Evolutionary conservation across 2,329 filamentous ascomycete genomes (phyloP).

Genomic region (Lachnellula willkommii): DNA sequence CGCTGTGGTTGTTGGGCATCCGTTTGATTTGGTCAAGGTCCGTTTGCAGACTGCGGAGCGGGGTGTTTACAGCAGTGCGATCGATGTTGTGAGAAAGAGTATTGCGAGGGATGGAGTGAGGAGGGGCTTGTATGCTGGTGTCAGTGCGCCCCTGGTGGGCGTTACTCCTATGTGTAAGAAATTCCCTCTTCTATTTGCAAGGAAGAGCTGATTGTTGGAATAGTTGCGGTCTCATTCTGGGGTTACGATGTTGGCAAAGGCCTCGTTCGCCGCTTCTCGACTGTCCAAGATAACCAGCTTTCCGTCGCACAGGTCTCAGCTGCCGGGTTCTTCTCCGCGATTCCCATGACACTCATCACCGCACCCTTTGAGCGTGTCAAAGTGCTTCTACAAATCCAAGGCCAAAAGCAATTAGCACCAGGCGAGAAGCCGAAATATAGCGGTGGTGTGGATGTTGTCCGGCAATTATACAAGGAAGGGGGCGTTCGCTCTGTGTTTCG

Average conservation of each 20-base stretch:
- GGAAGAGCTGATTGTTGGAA: conserved; percentile 3
- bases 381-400: conserved; percentile 95
- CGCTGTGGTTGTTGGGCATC: conserved; percentile 90
- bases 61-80: conserved; percentile 82
- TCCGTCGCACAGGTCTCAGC: conserved; percentile 82
- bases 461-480: conserved; percentile 87
- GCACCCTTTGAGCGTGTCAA: conserved; percentile 98
- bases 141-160: conserved; percentile 87
- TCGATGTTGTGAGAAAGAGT: conserved; percentile 88
- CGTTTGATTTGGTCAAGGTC: conserved; percentile 97
- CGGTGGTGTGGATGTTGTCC: conserved; percentile 83
- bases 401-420: conserved; percentile 75
- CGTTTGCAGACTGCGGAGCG: conserved; percentile 92
- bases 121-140: conserved; percentile 89
- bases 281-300: conserved; percentile 64
- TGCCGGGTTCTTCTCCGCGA: conserved; percentile 94
- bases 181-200: too few relatives aligned
- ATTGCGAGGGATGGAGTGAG: conserved; percentile 77
- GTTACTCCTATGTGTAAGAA: conserved; percentile 96
- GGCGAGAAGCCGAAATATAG: conserved; percentile 91
- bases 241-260: conserved; percentile 95
- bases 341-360: conserved; percentile 97
- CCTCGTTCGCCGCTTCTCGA: conserved; percentile 66
- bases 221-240: conserved; percentile 69
- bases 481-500: conserved; percentile 90